Evolutionary conservation across 176 grass and related monocot species (phyloP).

Genomic region (Carex cristatella): DNA sequence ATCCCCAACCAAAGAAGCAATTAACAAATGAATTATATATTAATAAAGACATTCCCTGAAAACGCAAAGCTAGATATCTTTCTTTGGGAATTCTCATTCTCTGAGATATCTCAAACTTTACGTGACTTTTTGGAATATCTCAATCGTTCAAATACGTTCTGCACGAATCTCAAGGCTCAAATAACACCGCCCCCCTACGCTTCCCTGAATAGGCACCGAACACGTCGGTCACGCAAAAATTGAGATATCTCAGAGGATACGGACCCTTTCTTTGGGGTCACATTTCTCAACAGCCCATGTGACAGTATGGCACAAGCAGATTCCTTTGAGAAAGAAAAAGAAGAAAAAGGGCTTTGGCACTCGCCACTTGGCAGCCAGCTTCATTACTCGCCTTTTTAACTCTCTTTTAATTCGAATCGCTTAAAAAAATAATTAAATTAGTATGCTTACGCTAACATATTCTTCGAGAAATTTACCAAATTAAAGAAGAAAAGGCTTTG

Average conservation of each 20-base stretch:
- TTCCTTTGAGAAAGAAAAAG: neutral
- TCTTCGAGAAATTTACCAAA: no score
- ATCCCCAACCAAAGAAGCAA: neutral
- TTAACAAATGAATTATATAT: neutral
- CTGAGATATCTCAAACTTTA: no score
- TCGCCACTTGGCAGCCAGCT: neutral
- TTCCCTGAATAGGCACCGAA: no score
- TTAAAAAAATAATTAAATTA: neutral
- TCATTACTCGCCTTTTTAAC: neutral
- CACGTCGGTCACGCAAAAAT: no score
- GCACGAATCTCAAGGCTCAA: no score
- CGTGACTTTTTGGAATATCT: no score
- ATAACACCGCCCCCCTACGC: no score
- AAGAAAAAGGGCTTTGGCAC: no score
- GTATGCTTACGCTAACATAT: no score
- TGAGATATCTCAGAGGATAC: no score
- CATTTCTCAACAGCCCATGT: slow-evolving; percentile 6
- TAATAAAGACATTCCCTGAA: neutral
- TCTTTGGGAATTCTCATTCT: no score
- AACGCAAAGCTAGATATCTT: neutral
- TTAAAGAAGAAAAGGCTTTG: neutral
- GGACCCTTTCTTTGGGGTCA: neutral
- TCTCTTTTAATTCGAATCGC: neutral
- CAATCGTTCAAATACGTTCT: no score
- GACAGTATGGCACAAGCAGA: neutral